These are phyloP conservation scores for Moesziomyces globuligerus DNA, from an alignment of 1,284 basidiomycete genomes.

Conservation along the genomic window DNA sequence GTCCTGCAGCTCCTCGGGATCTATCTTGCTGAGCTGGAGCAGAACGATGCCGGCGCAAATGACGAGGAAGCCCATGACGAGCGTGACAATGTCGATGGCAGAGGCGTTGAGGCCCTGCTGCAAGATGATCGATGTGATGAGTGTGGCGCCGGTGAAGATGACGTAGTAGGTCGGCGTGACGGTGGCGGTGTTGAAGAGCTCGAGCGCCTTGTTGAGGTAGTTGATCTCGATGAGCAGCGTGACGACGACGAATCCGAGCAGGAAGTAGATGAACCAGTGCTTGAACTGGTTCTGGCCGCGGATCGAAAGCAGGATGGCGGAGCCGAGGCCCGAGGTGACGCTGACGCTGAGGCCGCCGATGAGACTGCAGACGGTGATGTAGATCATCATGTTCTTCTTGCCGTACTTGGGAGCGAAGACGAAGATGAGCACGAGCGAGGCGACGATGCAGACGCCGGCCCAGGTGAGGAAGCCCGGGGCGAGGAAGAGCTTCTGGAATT, in stretches of 20 bases:
- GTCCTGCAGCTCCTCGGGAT: constrained; percentile 60
- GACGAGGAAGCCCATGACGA: constrained; percentile 86
- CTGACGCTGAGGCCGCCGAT: constrained; percentile 96
- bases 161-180: constrained; percentile 87
- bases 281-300: constrained; percentile 85
- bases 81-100: constrained; percentile 74
- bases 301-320: constrained; percentile 86
- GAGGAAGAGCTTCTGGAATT: constrained; percentile 85
- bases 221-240: constrained; percentile 90
- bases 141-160: constrained; percentile 82
- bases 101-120: constrained; percentile 89
- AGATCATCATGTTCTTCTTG: constrained; percentile 93
- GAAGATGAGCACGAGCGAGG: constrained; percentile 69
- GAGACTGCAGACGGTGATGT: constrained; percentile 80
- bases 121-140: constrained; percentile 73
- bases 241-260: constrained; percentile 83
- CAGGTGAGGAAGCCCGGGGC: constrained; percentile 87
- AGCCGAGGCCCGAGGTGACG: constrained; percentile 91
- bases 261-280: constrained; percentile 70
- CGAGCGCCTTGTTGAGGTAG: constrained; percentile 95
- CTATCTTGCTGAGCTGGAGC: constrained; percentile 89
- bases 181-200: constrained; percentile 88
- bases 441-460: constrained; percentile 69
- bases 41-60: constrained; percentile 88
- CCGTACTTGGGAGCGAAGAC: constrained; percentile 88